Conservation (phyloP, 208 protist species). For the Phytomonas sp. region DNA sequence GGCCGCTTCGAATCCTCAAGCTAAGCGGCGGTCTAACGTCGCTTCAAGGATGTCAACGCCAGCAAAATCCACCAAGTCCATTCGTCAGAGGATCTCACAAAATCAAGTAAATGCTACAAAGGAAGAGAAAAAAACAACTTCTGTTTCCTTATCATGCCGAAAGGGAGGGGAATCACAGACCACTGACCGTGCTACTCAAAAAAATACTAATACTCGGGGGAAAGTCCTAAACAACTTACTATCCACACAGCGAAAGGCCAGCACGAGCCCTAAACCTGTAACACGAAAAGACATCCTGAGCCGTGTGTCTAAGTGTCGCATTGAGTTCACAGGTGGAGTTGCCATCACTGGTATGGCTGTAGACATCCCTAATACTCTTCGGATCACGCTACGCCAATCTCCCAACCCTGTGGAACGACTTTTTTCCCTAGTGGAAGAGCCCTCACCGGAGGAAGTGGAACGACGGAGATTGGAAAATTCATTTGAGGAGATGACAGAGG, state of each 20-base stretch:
- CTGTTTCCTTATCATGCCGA: neutral
- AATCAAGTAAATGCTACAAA: neutral
- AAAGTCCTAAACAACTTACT: neutral
- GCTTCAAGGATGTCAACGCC: neutral
- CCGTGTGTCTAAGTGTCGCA: constrained; percentile 35
- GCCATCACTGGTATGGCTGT: constrained; percentile 64
- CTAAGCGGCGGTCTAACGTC: neutral
- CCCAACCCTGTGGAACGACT: constrained; percentile 32
- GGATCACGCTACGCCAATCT: constrained; percentile 57
- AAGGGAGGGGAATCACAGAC: neutral
- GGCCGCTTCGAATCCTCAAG: neutral
- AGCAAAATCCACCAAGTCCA: neutral
- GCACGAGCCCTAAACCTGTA: neutral
- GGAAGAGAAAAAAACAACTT: neutral
- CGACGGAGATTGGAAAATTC: constrained; percentile 60
- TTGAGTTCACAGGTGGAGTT: constrained; percentile 52
- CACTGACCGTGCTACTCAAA: neutral
- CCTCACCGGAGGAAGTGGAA: constrained; percentile 51
- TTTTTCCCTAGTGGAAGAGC: constrained; percentile 61
- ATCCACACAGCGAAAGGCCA: neutral
- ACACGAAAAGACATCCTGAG: constrained; percentile 20
- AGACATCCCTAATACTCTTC: constrained; percentile 45
- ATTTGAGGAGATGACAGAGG: constrained; percentile 64
- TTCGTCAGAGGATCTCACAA: neutral
- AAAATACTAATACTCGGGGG: neutral